A percentile compares a stretch with the other conserved stretches of the same genome.
Evolutionary conservation across 2,329 filamentous ascomycete species (phyloP).

Genomic region (Aspergillus aculeatinus): DNA sequence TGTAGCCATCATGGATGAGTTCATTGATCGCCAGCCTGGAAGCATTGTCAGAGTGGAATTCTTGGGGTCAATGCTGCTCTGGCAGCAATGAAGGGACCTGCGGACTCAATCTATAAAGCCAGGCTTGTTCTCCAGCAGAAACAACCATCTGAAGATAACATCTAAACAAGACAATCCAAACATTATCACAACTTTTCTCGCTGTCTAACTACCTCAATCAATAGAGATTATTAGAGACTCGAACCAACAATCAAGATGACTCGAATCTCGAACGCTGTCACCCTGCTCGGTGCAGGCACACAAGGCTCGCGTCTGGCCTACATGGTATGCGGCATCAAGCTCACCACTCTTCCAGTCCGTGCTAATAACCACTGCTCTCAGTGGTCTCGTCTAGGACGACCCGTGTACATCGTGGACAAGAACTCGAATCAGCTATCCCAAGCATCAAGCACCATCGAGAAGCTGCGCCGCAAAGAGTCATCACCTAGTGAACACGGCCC

Average conservation of each 20-base stretch:
- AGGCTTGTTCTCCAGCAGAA: background rate
- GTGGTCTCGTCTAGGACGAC: constrained; percentile 10
- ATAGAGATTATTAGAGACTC: background rate
- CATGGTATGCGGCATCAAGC: constrained; percentile 2
- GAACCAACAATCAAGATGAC: background rate
- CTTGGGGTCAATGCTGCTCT: no score
- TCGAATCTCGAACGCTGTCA: background rate
- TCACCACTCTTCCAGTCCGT: background rate
- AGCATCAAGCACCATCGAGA: background rate
- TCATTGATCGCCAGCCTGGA: no score
- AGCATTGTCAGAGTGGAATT: no score
- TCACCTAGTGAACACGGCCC: background rate
- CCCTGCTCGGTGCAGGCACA: constrained; percentile 5
- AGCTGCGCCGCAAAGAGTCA: background rate
- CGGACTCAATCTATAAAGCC: no score
- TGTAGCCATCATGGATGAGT: no score
- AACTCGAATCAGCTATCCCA: constrained; percentile 4
- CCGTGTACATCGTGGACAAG: constrained; percentile 9
- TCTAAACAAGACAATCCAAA: no score
- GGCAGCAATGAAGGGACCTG: no score
- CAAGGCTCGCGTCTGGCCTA: constrained; percentile 11
- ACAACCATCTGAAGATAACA: no score
- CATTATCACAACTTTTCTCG: no score
- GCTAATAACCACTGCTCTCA: background rate
- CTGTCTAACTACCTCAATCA: background rate